A percentile compares a stretch with the other conserved stretches of the same genome.
These are phyloP conservation scores for Cyberlindnera mycetangii DNA, from an alignment of 805 yeast species.

Conservation along the genomic window DNA sequence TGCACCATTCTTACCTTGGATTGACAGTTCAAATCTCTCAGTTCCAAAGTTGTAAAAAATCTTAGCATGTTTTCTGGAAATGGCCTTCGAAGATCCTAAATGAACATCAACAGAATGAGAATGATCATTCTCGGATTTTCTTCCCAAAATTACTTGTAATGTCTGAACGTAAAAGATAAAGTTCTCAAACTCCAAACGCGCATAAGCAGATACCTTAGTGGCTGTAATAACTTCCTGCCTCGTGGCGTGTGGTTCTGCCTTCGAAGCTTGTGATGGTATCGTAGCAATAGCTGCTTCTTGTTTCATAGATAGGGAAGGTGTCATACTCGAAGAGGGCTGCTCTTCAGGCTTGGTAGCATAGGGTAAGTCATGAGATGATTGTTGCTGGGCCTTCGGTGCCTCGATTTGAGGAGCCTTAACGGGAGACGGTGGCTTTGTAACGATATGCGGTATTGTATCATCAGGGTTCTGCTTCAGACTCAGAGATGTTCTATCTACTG, in stretches of 20 bases:
- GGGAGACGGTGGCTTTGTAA: conserved; percentile 7
- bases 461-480: conserved; percentile 10
- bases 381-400: conserved; percentile 4
- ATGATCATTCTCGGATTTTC: conserved; percentile 73
- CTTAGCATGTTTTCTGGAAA: conserved; percentile 91
- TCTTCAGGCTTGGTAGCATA: neutral
- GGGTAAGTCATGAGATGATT: neutral
- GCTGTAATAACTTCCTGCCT: conserved; percentile 7
- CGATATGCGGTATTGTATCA: conserved; percentile 18
- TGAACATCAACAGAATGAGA: conserved; percentile 84
- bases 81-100: conserved; percentile 87
- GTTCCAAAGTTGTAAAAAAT: conserved; percentile 96
- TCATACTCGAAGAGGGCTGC: neutral
- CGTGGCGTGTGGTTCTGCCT: conserved; percentile 1
- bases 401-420: conserved; percentile 2
- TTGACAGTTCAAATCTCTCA: conserved; percentile 87
- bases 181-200: conserved; percentile 84
- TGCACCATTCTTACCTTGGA: conserved; percentile 94
- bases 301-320: neutral
- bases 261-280: conserved; percentile 5
- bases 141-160: conserved; percentile 88
- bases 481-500: neutral
- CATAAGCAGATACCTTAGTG: conserved; percentile 48
- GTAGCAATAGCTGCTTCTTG: conserved; percentile 18
- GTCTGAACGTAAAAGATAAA: conserved; percentile 97